Evolutionary conservation across 306 rosid genomes (phyloP).

Genomic region (Citrullus amarus): DNA sequence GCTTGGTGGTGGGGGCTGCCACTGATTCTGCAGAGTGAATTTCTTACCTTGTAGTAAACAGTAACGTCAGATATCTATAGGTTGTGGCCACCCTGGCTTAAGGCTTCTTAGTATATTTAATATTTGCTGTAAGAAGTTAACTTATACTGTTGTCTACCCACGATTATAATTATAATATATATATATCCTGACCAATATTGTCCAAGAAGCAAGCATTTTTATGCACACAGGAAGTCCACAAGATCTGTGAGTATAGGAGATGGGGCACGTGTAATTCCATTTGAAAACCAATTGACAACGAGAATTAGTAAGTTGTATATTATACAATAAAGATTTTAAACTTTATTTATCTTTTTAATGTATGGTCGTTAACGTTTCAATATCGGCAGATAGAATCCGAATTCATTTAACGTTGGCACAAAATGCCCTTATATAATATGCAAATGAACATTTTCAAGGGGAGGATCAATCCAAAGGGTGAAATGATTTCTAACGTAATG

Average conservation of each 20-base stretch:
- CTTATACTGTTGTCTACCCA: background rate
- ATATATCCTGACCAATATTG: background rate
- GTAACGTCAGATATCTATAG: background rate
- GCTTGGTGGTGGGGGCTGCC: conserved; percentile 18
- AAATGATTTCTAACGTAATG: background rate
- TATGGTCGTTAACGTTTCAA: too few relatives aligned
- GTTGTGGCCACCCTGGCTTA: background rate
- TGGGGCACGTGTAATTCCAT: too few relatives aligned
- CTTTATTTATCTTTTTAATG: too few relatives aligned
- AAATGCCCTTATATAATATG: background rate
- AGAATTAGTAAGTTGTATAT: too few relatives aligned
- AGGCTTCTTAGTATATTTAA: background rate
- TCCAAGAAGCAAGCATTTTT: background rate
- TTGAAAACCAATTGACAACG: too few relatives aligned
- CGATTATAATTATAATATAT: background rate
- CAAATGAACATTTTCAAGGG: background rate
- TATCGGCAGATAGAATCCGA: background rate
- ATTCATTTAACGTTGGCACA: background rate
- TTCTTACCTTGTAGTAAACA: background rate
- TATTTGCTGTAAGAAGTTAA: background rate
- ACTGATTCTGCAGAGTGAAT: background rate
- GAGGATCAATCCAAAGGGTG: background rate
- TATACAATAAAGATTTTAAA: too few relatives aligned
- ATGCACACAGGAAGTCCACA: background rate
- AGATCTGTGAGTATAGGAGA: background rate